phyloP scores from a whole-genome alignment of 352 stramenopile species.

The Phytopythium vexans region DNA sequence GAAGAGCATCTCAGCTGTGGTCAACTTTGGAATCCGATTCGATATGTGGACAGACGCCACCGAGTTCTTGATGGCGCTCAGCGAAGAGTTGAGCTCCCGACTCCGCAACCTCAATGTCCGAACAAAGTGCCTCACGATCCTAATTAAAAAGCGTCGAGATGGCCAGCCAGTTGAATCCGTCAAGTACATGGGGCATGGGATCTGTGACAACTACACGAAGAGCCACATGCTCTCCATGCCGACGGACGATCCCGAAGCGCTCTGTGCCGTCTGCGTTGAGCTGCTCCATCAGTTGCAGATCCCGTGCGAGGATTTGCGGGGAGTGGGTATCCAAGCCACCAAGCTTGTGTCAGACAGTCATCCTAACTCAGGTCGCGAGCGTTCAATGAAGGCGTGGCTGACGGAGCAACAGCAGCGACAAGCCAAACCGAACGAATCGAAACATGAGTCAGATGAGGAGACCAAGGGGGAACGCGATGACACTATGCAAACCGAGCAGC shows the following conservation, averaged over 20 bases:
- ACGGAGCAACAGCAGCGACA: constrained; percentile 16
- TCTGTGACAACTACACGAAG: constrained; percentile 87
- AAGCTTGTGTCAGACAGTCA: constrained; percentile 42
- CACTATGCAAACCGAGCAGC: background rate
- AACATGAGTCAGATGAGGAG: constrained; percentile 1
- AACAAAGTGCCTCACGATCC: constrained; percentile 68
- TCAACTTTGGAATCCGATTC: constrained; percentile 92
- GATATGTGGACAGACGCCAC: constrained; percentile 70
- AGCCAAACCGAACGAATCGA: constrained; percentile 2
- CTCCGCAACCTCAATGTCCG: constrained; percentile 58
- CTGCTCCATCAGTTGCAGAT: constrained; percentile 63
- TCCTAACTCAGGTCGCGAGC: constrained; percentile 8
- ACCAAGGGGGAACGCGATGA: constrained; percentile 11
- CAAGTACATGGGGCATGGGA: constrained; percentile 88
- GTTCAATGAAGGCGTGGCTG: constrained; percentile 56
- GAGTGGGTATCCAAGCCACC: constrained; percentile 74
- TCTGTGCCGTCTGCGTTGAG: constrained; percentile 50
- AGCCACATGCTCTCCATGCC: constrained; percentile 50
- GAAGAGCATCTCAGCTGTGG: constrained; percentile 90
- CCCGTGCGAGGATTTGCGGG: constrained; percentile 56
- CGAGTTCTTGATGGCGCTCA: constrained; percentile 77
- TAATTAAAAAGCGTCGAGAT: constrained; percentile 79
- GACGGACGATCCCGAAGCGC: constrained; percentile 51
- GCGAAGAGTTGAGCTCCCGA: constrained; percentile 64
- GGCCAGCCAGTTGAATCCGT: constrained; percentile 63